Base-by-base conservation (phyloP, 1,139 yeast genomes). In the Zygoascus sp. region DNA sequence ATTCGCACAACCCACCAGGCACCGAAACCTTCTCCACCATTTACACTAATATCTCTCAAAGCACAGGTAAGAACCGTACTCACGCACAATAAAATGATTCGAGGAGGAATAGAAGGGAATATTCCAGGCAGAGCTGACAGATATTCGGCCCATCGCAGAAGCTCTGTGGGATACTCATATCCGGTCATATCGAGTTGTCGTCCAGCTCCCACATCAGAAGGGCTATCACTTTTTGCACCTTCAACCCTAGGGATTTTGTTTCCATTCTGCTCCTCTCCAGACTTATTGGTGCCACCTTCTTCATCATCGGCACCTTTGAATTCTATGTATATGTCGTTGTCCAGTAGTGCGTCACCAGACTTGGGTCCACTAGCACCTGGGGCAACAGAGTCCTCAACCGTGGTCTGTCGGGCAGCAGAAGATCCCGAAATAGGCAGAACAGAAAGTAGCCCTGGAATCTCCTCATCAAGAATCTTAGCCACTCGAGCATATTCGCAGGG, bases 1-100 rank as follows among this genome's bases (percentile, higher is more conserved):
- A 88, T 81, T 48, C 85, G 70, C 11, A 84, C 73, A 32, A 79
- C 75, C 89, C 90, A 84, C 90, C 94, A 84, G 1, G 82, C 78
- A 9, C 82, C 83, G 62, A 84, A 83, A 1, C 82, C 76, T 44
- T 74, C 75, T 2, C 83, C 83, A 2, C 83, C 80, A 23, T 69
- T 67, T 49, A 79, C 68, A 44, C 82, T 76, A 49, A 83, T 77
- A 55, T 81, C 86, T 48, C 86, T 68, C 34, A 82, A 65, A n/a
- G 82, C 78, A n/a, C 81, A 73, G 3, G 86, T 80, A 44, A 80
- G 67, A 5, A 82, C 62, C 11, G 81, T 76, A 39, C 78, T 75
- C 40, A 78, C 66, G 45, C 79, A 72, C 45, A 82, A 64, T 15
- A 81, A 62, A 56, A 82, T 79, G 41, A 80, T 59, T 46, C 83